Conservation (phyloP, 2,329 filamentous ascomycete species). For the Fusarium sp. region DNA sequence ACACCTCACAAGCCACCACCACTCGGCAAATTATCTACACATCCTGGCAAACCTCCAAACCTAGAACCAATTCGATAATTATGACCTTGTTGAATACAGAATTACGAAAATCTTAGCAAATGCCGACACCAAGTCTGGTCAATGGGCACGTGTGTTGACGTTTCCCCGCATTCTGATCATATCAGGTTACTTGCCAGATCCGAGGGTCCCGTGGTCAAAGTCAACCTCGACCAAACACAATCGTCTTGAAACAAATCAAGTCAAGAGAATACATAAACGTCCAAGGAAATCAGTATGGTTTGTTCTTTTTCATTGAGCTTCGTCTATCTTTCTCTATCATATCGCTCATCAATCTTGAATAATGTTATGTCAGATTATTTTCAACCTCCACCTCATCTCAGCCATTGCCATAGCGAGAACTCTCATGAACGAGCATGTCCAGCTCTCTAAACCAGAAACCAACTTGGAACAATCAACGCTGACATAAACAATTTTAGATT, state of each 20-base stretch:
- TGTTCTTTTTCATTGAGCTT: conserved; percentile 26
- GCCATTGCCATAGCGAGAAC: conserved; percentile 8
- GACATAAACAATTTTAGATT: conserved; percentile 8
- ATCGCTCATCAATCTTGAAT: conserved; percentile 24
- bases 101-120: conserved; percentile 3
- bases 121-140: not conserved
- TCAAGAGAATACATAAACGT: not conserved
- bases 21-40: not conserved
- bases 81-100: not conserved
- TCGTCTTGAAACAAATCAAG: not conserved
- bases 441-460: conserved; percentile 17
- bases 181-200: conserved; percentile 10
- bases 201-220: conserved; percentile 7
- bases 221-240: conserved; percentile 6
- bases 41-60: not conserved
- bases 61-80: not conserved
- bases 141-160: conserved; percentile 19
- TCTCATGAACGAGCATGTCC: conserved; percentile 3
- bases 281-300: conserved; percentile 19
- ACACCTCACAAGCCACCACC: not conserved
- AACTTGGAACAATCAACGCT: conserved; percentile 38
- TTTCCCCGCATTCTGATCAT: conserved; percentile 29
- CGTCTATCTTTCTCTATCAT: conserved; percentile 34
- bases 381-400: conserved; percentile 10
- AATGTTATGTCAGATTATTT: conserved; percentile 19